Conservation (phyloP, 2,329 filamentous ascomycete species). For the Phialophora expanda region DNA sequence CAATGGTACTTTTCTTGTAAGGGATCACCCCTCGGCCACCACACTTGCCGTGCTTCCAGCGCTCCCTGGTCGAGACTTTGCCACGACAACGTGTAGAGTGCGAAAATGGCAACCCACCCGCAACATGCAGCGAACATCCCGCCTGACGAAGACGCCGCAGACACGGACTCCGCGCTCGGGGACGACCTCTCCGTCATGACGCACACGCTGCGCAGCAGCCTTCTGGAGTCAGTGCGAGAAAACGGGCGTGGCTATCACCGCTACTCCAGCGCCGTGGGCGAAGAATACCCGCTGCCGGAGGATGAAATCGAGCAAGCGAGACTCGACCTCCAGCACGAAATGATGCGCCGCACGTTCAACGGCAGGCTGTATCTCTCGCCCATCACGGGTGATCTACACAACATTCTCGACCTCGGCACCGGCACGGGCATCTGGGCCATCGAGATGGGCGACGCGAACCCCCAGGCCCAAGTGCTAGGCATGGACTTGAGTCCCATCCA, state of each 20-base stretch:
- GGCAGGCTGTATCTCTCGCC: slow-evolving; percentile 26
- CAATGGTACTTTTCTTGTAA: too few relatives aligned
- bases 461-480: slow-evolving; percentile 27
- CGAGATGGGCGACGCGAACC: slow-evolving; percentile 39
- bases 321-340: slow-evolving; percentile 38
- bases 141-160: not conserved
- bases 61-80: too few relatives aligned
- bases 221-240: slow-evolving; percentile 35
- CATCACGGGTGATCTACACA: slow-evolving; percentile 18
- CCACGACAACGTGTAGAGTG: too few relatives aligned
- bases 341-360: slow-evolving; percentile 18
- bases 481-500: slow-evolving; percentile 39
- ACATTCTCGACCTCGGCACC: slow-evolving; percentile 34
- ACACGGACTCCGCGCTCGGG: not conserved
- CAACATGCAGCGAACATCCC: not conserved
- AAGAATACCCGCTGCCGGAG: slow-evolving; percentile 40
- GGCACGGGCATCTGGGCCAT: slow-evolving; percentile 36
- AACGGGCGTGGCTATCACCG: slow-evolving; percentile 36
- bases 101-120: not conserved
- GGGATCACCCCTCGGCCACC: too few relatives aligned
- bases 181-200: not conserved
- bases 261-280: slow-evolving; percentile 24
- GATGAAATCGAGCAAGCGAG: slow-evolving; percentile 46
- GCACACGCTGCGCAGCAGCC: slow-evolving; percentile 3
- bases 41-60: too few relatives aligned